Evolutionary conservation across 2,329 filamentous ascomycete species (phyloP), one percentile per base, ranked within the genome.

Genomic region (Fusarium metavorans): DNA sequence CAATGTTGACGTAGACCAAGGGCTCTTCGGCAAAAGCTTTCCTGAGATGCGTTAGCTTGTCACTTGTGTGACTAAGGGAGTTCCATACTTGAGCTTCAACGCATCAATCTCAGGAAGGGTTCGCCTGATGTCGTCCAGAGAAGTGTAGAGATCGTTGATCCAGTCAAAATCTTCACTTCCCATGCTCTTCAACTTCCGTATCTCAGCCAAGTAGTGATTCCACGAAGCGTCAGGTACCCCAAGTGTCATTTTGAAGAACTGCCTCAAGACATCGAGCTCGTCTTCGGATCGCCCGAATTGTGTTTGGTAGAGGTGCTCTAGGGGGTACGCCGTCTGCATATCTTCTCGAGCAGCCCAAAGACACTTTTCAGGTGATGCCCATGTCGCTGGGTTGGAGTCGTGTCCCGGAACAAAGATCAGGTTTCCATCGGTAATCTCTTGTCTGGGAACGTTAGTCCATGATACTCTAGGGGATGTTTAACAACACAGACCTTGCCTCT

Each of bases 291-390:
- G 57, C 1, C 35, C 41, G 8, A 77, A 67, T 1, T 37, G 13
- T 0, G 48, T 64, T 35, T 56, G 66, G 39, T 77, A 77, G 9
- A 77, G 71, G n/a, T 71, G 48, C 4, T 62, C 58, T 1, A 77
- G 63, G 0, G 76, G 68, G 23, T 74, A 75, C 5, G 39, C 58
- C 1, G 73, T 77, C 8, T 69, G 73, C 68, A 77, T 69, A 8
- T 75, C 56, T 35, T 73, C 25, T n/a, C 37, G 56, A 0, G 76
- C 73, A 23, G 37, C 30, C 76, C 76, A 77, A 7, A 77, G 52
- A 2, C 73, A 77, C 4, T 63, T 52, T 5, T 68, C 61, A 0
- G 69, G 27, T 0, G 63, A 50, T 2, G 56, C 57, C 76, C 76
- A 77, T 3, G 41, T 41, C 8, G 70, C 72, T 4, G 56, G 23